Evolutionary conservation across 805 yeast species (phyloP).

Genomic region (Ogataea methanolica): DNA sequence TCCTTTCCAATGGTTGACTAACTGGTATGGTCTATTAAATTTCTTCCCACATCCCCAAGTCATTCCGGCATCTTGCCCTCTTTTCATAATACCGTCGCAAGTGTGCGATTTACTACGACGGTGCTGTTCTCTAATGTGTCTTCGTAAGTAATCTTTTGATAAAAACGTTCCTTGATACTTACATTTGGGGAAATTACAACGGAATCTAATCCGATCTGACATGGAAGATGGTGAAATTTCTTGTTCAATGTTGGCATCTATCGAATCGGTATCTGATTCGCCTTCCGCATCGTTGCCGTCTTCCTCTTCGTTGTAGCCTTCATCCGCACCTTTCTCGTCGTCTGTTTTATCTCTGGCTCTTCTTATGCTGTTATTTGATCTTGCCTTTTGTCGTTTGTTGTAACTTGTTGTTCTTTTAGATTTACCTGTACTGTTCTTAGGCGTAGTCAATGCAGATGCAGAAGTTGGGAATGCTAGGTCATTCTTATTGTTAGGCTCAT

Average conservation of each 20-base stretch:
- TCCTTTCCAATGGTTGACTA: conserved; percentile 32
- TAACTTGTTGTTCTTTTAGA: too few relatives aligned
- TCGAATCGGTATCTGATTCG: conserved; percentile 7
- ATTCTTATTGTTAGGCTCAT: too few relatives aligned
- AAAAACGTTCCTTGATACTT: conserved; percentile 26
- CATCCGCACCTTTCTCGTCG: neutral
- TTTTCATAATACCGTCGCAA: conserved; percentile 9
- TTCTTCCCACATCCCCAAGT: conserved; percentile 30
- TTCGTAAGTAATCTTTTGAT: conserved; percentile 21
- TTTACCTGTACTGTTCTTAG: too few relatives aligned
- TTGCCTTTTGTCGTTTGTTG: neutral
- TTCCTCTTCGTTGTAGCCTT: neutral
- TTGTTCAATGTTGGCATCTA: conserved; percentile 7
- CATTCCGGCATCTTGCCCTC: neutral
- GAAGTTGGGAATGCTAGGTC: too few relatives aligned
- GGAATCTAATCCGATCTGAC: conserved; percentile 8
- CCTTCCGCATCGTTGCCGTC: conserved; percentile 2
- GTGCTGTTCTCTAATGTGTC: conserved; percentile 28
- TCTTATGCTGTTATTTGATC: neutral
- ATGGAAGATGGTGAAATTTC: conserved; percentile 3
- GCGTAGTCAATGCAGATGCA: too few relatives aligned
- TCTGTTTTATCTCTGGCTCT: neutral
- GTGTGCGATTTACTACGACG: conserved; percentile 16
- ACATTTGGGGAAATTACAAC: conserved; percentile 20
- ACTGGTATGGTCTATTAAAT: conserved; percentile 30